Base-by-base conservation (phyloP, 768 basidiomycete genomes). In the Rhodotorula toruloides region DNA sequence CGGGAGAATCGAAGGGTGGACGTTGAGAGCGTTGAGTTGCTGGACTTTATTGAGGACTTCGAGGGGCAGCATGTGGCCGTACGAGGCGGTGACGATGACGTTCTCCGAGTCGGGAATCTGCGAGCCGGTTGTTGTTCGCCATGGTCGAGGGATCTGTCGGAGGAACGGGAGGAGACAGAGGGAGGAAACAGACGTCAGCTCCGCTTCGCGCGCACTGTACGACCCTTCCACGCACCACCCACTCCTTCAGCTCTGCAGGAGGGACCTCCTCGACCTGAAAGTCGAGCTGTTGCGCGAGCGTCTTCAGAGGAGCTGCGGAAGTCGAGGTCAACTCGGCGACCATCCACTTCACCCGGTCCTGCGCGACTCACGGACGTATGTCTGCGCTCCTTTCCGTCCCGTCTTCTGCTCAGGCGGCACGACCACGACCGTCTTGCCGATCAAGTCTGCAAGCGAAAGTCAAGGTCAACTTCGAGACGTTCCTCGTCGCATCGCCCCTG, bases 1-100 rank as follows among this genome's bases (percentile, higher is more conserved):
- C 7, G 74, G 74, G 4, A 75, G 66, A 4, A 75, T 48, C 1
- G 73, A 73, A 9, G 74, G 74, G 54, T 75, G 74, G 7, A 74
- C 65, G 61, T 75, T 75, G 31, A 75, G 65, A 1, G 70, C 34
- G 55, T 72, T 63, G 36, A 74, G 63, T 2, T 65, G 70, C 27
- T 3, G 32, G 56, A 74, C 72, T 19, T 19, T 59, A 5, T 57
- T 49, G 12, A 75, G 68, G 39, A 75, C 49, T 16, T 52, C n/a
- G 7, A 62, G 40, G 4, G 74, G 74, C 39, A 75, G 60, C 17
- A 75, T 58, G 48, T 74, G 63, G 22, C 73, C 74, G 58, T 72
- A 75, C 4, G 74, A 75, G 50, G 73, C 74, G 22, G 74, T 73
- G 36, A 75, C 32, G 44, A 75, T 65, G 19, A 72, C 46, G 34